Evolutionary conservation across 2,329 filamentous ascomycete genomes (phyloP).

Genomic region (Botryotinia globosa): DNA sequence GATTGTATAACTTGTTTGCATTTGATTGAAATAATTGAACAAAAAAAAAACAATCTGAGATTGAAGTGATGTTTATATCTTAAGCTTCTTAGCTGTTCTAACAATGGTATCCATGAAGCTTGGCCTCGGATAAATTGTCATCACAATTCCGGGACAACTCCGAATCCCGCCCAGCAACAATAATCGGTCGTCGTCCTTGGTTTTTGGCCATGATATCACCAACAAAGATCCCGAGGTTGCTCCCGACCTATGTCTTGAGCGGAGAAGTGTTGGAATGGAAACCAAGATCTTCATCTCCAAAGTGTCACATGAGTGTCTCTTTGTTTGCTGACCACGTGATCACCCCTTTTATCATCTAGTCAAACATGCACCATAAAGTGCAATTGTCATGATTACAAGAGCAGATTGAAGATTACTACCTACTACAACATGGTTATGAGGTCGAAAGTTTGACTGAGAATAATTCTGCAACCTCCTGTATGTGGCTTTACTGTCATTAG

Average conservation of each 20-base stretch:
- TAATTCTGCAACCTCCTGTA: background rate
- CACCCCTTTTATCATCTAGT: background rate
- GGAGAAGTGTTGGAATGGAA: background rate
- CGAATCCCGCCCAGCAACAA: conserved; percentile 1
- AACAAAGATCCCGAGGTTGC: conserved; percentile 10
- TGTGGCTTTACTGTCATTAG: background rate
- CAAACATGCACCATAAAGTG: background rate
- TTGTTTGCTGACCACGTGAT: too few species aligned
- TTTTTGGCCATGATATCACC: background rate
- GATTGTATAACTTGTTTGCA: background rate
- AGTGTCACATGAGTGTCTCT: background rate
- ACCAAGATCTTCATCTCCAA: conserved; percentile 1
- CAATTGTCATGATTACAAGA: background rate
- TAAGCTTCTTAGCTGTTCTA: background rate
- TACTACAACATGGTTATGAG: background rate
- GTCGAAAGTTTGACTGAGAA: background rate
- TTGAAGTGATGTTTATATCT: background rate
- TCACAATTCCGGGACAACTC: conserved; percentile 15
- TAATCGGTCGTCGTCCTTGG: background rate
- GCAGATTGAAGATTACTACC: background rate
- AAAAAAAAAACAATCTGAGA: background rate
- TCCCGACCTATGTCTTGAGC: background rate
- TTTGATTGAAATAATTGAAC: background rate
- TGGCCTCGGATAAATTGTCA: background rate
- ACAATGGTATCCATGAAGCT: background rate